Base-by-base conservation (phyloP, 2,329 filamentous ascomycete species). In the Clonostachys sp. region DNA sequence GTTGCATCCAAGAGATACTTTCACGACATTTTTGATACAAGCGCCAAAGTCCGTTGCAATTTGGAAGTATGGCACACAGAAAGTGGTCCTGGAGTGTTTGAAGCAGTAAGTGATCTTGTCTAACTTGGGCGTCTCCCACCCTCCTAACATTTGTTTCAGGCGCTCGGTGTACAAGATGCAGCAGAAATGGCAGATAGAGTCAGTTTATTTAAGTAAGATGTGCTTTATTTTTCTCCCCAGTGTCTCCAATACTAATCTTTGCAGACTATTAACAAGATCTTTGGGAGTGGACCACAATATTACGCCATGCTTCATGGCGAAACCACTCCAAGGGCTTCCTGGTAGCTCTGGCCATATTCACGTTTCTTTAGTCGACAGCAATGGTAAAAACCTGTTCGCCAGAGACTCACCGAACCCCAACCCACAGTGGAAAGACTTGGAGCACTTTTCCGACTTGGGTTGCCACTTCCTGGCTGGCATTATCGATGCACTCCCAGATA, bases 41-140 rank as follows among this genome's bases (percentile, higher is more conserved):
- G 86, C 62, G 74, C 78, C 51, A 76, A 83, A 55, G 89, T 91
- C 66, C 74, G 78, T 45, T 89, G 86, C 54, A 77, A 82, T 45
- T 81, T 92, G 42, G 87, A 92, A 61, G 86, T 87, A 30, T 92
- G 88, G 87, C 87, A 92, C 65, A 91, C 88, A 1, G 88, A 92
- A 64, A 88, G 83, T 55, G 87, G 88, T 2, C 87, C 87, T 2
- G 87, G 87, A 1, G 48, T 52, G 13, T 53, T 45, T n/a, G 45
- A 49, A 41, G 42, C 36, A 12, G 53, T 53, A 45, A n/a, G 52
- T 46, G n/a, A 13, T 34, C 7, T 3, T 3, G 5, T 79, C 38
- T 83, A 87, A 59, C 82, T 86, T 30, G 77, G 74, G 47, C 71
- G 79, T 47, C 88, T 20, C 13, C 13, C 41, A 20, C 17, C 24